These are phyloP conservation scores for Piper longum DNA, from an alignment of 164 flowering plant species.

Conservation along the genomic window DNA sequence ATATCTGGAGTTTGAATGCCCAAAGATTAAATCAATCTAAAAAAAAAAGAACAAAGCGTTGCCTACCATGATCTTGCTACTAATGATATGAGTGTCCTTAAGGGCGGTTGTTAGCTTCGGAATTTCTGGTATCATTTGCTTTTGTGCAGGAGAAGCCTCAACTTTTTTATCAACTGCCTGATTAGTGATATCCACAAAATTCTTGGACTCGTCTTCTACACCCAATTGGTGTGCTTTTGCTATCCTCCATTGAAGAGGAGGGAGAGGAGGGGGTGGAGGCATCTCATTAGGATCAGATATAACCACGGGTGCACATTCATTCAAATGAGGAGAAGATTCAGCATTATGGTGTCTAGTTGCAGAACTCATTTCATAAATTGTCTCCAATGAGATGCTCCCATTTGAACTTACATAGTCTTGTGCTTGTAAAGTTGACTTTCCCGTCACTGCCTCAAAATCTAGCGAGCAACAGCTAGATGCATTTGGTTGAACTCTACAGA, in stretches of 20 bases:
- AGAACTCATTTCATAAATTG: slow-evolving; percentile 27
- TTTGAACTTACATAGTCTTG: slow-evolving; percentile 7
- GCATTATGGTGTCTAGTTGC: slow-evolving; percentile 13
- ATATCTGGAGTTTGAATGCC: background rate
- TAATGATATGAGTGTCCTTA: slow-evolving; percentile 10
- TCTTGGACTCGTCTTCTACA: slow-evolving; percentile 5
- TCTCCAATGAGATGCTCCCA: slow-evolving; percentile 20
- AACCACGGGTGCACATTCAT: slow-evolving; percentile 4
- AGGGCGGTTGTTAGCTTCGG: background rate
- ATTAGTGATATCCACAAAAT: slow-evolving; percentile 9
- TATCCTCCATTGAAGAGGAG: slow-evolving; percentile 46
- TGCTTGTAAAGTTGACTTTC: slow-evolving; percentile 8
- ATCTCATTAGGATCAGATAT: slow-evolving; percentile 13
- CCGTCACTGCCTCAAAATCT: slow-evolving; percentile 18
- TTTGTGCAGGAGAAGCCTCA: background rate
- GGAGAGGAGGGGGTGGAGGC: slow-evolving; percentile 57
- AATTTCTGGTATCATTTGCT: background rate
- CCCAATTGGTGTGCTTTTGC: background rate
- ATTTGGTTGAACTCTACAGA: slow-evolving; percentile 32
- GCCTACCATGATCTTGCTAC: slow-evolving; percentile 32
- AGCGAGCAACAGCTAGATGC: slow-evolving; percentile 34
- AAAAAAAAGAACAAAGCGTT: background rate
- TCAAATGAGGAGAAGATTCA: slow-evolving; percentile 5
- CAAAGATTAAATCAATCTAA: background rate
- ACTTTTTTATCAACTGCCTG: background rate